Evolutionary conservation across 1,284 basidiomycete species (phyloP).

Genomic region (Ceratobasidium theobromae): DNA sequence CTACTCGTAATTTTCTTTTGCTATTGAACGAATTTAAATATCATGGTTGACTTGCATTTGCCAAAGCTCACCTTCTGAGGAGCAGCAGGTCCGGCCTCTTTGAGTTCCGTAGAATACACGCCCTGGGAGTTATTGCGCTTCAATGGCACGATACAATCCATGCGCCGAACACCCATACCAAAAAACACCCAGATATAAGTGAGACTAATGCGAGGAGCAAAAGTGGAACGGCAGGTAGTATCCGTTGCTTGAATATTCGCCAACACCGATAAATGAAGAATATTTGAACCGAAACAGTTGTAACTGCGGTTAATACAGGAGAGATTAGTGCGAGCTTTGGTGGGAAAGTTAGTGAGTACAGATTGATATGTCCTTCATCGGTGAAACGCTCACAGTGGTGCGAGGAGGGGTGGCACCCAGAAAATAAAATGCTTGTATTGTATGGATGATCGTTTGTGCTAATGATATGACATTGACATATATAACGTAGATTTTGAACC

Average conservation of each 20-base stretch:
- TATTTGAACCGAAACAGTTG: background rate
- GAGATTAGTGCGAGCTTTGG: background rate
- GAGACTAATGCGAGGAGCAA: background rate
- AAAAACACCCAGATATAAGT: background rate
- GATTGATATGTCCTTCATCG: background rate
- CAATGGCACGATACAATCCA: background rate
- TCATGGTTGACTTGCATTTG: no score
- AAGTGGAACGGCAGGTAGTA: background rate
- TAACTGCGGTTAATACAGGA: background rate
- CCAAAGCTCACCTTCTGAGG: no score
- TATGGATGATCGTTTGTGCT: slow-evolving; percentile 5
- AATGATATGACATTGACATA: background rate
- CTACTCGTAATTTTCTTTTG: no score
- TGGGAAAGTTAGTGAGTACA: background rate
- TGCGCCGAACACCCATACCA: background rate
- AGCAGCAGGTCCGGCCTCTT: no score
- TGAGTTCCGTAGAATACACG: no score
- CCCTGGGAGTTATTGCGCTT: no score
- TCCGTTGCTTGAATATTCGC: background rate
- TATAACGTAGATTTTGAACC: slow-evolving; percentile 8
- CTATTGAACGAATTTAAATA: no score
- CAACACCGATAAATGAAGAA: slow-evolving; percentile 13
- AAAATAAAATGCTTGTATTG: background rate
- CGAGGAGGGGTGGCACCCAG: background rate
- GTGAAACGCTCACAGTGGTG: background rate